Evolutionary conservation across 352 stramenopile genomes (phyloP), one percentile per base, ranked within the genome.

Genomic region (Elongisporangium undulatum): DNA sequence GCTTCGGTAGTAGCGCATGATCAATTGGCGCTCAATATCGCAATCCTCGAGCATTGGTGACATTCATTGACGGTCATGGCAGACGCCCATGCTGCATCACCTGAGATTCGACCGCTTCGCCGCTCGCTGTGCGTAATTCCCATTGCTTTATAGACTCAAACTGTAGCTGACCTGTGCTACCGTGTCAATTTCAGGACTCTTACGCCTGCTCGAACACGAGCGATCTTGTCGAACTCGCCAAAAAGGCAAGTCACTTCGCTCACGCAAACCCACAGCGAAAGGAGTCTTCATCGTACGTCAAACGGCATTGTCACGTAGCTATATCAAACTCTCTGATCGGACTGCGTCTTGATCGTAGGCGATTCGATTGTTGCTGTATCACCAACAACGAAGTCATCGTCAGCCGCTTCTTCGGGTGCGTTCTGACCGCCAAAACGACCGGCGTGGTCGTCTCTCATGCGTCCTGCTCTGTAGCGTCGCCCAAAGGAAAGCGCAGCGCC

Each of bases 401-500:
- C 24, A 19, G 23, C 21, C 52, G 23, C 52, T 38, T 24, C 12
- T 29, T 56, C 21, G 13, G 20, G 22, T 29, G 26, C n/a, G 23
- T 38, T 38, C 26, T 38, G 26, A 13, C 26, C 12, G 1, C 5
- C 26, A 38, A 38, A 1, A 12, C 26, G 23, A 2, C 23, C 23
- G 2, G 23, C 23, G 23, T 5, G 23, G 23, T 26, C 23, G 2
- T 26, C 23, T 26, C 6, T 39, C 10, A 39, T 10, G 29, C 29
- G 29, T 39, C 29, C 12, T 39, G 29, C 29, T 39, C 2, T 55
- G 17, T n/a, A 61, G 52, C 39, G 1, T 56, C 60, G 6, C 64
- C 64, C 1, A 19, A 61, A 34, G 71, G 64, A 48, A 65, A 60
- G 21, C 49, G 38, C 17, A 84, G 69, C 23, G 63, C 66, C 17